Percentiles rank a stretch among this genome's conserved stretches.
Conservation (phyloP, 2,329 filamentous ascomycete genomes). For the Amauroascus niger region DNA sequence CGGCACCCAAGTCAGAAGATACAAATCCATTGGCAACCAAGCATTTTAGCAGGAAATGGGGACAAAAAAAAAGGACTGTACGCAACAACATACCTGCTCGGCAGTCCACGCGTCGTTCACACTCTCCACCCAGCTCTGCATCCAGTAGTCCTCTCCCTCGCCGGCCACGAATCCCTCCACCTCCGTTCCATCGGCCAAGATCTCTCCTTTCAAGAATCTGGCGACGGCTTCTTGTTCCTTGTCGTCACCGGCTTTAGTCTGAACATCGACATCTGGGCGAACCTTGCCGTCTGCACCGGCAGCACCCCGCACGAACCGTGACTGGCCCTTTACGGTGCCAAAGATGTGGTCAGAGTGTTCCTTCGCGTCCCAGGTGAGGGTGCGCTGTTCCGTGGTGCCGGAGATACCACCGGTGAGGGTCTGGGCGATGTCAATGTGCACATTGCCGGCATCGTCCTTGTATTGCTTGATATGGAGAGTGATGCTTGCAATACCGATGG, state of each 20-base stretch:
- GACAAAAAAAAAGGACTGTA: background rate
- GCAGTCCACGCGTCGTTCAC: constrained; percentile 45
- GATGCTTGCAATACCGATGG: constrained; percentile 58
- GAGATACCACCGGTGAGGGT: constrained; percentile 59
- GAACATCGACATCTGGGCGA: constrained; percentile 28
- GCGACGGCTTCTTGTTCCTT: constrained; percentile 31
- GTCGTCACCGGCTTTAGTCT: constrained; percentile 32
- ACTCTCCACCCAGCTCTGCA: constrained; percentile 45
- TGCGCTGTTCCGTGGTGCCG: constrained; percentile 52
- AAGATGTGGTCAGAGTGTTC: constrained; percentile 72
- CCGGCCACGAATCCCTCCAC: constrained; percentile 47
- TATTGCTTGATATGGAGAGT: constrained; percentile 52
- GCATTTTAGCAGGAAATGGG: too few relatives aligned
- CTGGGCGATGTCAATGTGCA: constrained; percentile 64
- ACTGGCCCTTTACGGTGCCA: constrained; percentile 56
- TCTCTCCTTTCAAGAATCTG: constrained; percentile 34
- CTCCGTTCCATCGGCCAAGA: constrained; percentile 46
- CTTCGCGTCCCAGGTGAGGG: constrained; percentile 49
- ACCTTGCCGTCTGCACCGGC: constrained; percentile 30
- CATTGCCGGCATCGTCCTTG: constrained; percentile 42
- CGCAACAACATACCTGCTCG: constrained; percentile 37
- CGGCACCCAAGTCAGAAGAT: background rate
- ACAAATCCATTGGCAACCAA: too few relatives aligned
- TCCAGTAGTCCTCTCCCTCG: constrained; percentile 37
- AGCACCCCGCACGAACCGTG: constrained; percentile 40